Evolutionary conservation across 192 early-diverging fungal species (phyloP), one percentile per base, ranked within the genome.

Genomic region (Physocladia obscura): DNA sequence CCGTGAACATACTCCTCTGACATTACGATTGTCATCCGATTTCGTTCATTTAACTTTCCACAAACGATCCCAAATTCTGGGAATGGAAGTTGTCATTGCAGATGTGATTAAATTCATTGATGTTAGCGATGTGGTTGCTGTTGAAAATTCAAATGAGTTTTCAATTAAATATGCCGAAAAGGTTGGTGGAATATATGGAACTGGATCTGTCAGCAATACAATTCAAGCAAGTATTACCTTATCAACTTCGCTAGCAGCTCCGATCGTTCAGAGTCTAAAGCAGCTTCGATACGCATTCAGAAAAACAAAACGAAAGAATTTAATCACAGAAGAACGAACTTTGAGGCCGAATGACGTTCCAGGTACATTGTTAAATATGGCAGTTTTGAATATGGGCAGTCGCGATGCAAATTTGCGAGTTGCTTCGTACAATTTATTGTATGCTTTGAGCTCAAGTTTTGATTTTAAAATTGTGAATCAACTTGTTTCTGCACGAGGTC

Each of bases 321-420:
- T 88, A 22, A 77, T 80, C 27, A 24, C 67, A 4, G 75, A 79
- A 22, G 90, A 93, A 52, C 88, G 93, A 26, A 89, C 59, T 32
- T 67, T 98, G 49, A 85, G 89, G 51, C 93, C 95, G 2, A 81
- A 84, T 11, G 94, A 95, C 82, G 94, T 97, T 4, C 92, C 94
- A 0, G 96, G 95, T 8, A 91, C 89, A n/a, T 75, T 98, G 44
- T 79, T 98, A 38, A 97, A 96, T 59, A 93, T 97, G 81, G 92
- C 95, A 22, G 72, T 98, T 62, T 79, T 94, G 40, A 96, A 96
- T 75, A 81, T 93, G 48, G 93, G 91, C 0, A 90, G 89, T 39
- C 88, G 91, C 22, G 93, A 96, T 63, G 82, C 92, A 2, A 84
- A 82, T 36, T 75, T 98, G 40, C 80, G 95, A 11, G 75, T 92